Conservation (phyloP, 1,284 basidiomycete species). For the Pyrrhoderma lamaoense region DNA sequence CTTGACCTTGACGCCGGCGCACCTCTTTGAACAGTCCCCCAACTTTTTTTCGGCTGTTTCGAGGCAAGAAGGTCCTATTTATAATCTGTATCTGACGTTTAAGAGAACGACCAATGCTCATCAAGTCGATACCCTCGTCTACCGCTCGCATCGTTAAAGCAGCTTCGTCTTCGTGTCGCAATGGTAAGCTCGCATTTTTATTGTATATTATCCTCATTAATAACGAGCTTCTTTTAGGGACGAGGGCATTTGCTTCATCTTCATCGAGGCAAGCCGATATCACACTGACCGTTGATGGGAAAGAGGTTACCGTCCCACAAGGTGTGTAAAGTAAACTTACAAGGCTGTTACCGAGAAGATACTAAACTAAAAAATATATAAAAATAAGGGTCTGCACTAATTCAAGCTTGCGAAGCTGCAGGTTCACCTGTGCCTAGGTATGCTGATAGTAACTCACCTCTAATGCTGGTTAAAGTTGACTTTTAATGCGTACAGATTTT, state of each 20-base stretch:
- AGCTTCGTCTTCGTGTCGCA: slow-evolving; percentile 35
- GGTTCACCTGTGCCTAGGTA: slow-evolving; percentile 72
- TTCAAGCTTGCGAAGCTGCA: slow-evolving; percentile 92
- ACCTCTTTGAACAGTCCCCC: no score
- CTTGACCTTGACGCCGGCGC: no score
- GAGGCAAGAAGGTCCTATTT: no score
- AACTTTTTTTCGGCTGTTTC: no score
- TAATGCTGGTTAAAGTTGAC: slow-evolving; percentile 8
- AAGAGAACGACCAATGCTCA: slow-evolving; percentile 8
- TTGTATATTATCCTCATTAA: slow-evolving; percentile 1
- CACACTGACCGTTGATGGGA: slow-evolving; percentile 87
- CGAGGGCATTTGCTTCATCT: slow-evolving; percentile 57
- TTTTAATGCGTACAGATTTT: slow-evolving; percentile 53
- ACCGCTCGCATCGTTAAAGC: slow-evolving; percentile 61
- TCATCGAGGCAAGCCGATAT: slow-evolving; percentile 68
- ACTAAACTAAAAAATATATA: slow-evolving; percentile 8
- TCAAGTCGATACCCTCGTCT: slow-evolving; percentile 42
- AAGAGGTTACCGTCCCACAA: slow-evolving; percentile 89
- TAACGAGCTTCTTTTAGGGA: slow-evolving; percentile 31
- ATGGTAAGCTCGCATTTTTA: slow-evolving; percentile 30
- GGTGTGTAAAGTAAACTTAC: slow-evolving; percentile 41
- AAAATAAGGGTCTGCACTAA: slow-evolving; percentile 75
- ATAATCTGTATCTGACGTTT: no score
- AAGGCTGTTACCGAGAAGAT: slow-evolving; percentile 10
- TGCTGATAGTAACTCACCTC: slow-evolving; percentile 21